Evolutionary conservation across 176 grass and related monocot species (phyloP).

Genomic region (Zea luxurians): DNA sequence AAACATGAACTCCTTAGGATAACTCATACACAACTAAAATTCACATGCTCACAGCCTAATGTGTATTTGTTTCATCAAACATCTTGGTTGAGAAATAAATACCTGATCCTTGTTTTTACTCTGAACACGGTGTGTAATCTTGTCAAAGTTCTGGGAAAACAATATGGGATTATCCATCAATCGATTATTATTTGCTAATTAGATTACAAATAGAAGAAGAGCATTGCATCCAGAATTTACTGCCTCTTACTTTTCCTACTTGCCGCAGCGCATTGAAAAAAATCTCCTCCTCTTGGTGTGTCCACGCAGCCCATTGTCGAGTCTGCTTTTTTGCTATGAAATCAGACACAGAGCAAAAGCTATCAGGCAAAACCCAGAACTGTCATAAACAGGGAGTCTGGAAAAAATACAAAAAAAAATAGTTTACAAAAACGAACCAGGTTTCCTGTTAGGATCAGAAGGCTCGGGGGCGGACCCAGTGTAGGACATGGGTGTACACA

Average conservation of each 20-base stretch:
- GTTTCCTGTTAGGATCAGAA: constrained; percentile 29
- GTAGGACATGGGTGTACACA: too few relatives aligned
- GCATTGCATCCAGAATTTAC: constrained; percentile 36
- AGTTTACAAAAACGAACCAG: constrained; percentile 21
- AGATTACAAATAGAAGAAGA: constrained; percentile 14
- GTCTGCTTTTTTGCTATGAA: constrained; percentile 63
- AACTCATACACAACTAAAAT: not conserved
- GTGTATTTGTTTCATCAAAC: not conserved
- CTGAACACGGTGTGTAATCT: constrained; percentile 94
- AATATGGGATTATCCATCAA: constrained; percentile 35
- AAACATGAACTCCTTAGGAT: not conserved
- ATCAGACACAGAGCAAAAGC: not conserved
- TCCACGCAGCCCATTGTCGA: constrained; percentile 96
- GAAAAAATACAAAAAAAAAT: not conserved
- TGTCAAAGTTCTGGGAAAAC: constrained; percentile 86
- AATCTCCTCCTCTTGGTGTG: constrained; percentile 88
- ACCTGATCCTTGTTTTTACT: constrained; percentile 99
- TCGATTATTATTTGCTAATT: constrained; percentile 10
- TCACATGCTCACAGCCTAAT: not conserved
- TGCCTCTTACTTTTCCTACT: constrained; percentile 86
- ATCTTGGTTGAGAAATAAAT: constrained; percentile 34
- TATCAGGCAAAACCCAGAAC: constrained; percentile 26
- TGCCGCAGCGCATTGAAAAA: constrained; percentile 98
- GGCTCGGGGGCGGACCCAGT: too few relatives aligned
- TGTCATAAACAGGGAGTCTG: not conserved